phyloP scores from a whole-genome alignment of 768 basidiomycete species.

The Cyclocybe cylindracea region DNA sequence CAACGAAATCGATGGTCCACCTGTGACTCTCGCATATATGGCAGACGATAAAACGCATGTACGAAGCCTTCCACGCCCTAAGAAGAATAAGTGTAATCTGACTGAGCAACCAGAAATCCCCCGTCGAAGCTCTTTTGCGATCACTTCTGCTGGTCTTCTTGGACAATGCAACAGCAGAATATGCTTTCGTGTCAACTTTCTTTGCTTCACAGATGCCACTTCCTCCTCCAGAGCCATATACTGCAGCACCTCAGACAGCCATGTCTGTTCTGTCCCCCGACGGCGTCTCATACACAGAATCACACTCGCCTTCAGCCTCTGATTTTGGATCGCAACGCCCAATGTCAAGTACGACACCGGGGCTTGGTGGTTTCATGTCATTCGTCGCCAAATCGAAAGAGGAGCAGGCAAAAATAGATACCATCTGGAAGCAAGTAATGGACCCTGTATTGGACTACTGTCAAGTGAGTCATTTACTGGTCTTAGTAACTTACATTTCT shows the following conservation, averaged over 20 bases:
- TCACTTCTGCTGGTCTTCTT: conserved; percentile 88
- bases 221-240: conserved; percentile 34
- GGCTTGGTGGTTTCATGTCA: conserved; percentile 35
- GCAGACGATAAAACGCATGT: conserved; percentile 89
- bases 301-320: conserved; percentile 47
- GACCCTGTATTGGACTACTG: conserved; percentile 90
- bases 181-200: conserved; percentile 83
- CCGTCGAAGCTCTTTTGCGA: conserved; percentile 80
- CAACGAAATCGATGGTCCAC: conserved; percentile 78
- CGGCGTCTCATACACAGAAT: conserved; percentile 37
- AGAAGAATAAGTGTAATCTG: conserved; percentile 2
- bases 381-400: conserved; percentile 49
- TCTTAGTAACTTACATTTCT: not conserved
- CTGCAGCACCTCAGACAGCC: conserved; percentile 35
- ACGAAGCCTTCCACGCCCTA: conserved; percentile 27
- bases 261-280: conserved; percentile 44
- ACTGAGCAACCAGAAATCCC: conserved; percentile 56
- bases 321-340: conserved; percentile 43
- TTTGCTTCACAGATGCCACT: conserved; percentile 52
- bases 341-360: conserved; percentile 29
- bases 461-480: conserved; percentile 27
- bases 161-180: conserved; percentile 94
- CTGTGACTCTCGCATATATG: conserved; percentile 82
- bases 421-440: conserved; percentile 89
- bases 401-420: conserved; percentile 58